A percentile compares a stretch with the other conserved stretches of the same genome.
Conservation (phyloP, 495 filamentous ascomycete species). For the Rusavskia elegans region DNA sequence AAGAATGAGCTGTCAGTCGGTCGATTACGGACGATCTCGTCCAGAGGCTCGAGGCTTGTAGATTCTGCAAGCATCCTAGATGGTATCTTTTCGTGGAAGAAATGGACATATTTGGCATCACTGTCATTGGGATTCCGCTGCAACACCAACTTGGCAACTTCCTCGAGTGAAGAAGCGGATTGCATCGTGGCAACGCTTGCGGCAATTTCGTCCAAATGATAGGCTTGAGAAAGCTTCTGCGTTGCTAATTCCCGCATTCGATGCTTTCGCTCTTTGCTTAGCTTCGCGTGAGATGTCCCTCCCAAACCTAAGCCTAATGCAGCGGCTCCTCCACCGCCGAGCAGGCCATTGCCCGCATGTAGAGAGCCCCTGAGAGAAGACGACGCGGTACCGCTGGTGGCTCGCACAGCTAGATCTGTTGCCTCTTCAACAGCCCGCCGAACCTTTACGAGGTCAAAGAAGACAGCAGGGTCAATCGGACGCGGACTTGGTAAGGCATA, state of each 20-base stretch:
- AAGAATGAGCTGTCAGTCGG: slow-evolving; percentile 48
- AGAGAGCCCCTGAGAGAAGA: slow-evolving; percentile 33
- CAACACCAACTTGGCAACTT: slow-evolving; percentile 58
- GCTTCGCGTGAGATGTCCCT: slow-evolving; percentile 39
- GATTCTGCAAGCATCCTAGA: slow-evolving; percentile 58
- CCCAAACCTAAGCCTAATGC: slow-evolving; percentile 46
- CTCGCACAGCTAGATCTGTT: slow-evolving; percentile 58
- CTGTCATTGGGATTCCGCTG: slow-evolving; percentile 43
- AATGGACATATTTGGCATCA: slow-evolving; percentile 70
- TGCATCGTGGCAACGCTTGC: slow-evolving; percentile 74
- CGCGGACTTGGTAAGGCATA: slow-evolving; percentile 58
- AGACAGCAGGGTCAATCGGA: slow-evolving; percentile 63
- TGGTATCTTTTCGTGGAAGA: slow-evolving; percentile 80
- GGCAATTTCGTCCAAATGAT: slow-evolving; percentile 64
- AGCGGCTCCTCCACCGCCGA: slow-evolving; percentile 34
- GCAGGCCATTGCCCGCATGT: slow-evolving; percentile 35
- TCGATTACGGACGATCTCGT: slow-evolving; percentile 46
- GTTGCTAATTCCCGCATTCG: slow-evolving; percentile 62
- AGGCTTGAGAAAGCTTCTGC: slow-evolving; percentile 58
- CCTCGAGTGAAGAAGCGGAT: slow-evolving; percentile 58
- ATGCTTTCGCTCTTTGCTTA: slow-evolving; percentile 58
- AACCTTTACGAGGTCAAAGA: slow-evolving; percentile 72
- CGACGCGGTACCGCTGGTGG: slow-evolving; percentile 51
- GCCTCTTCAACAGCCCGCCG: slow-evolving; percentile 61
- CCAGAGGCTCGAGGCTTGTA: slow-evolving; percentile 45